These are phyloP conservation scores for Zhuliangozyma blackwelliae DNA, from an alignment of 1,139 yeast species.

Conservation along the genomic window DNA sequence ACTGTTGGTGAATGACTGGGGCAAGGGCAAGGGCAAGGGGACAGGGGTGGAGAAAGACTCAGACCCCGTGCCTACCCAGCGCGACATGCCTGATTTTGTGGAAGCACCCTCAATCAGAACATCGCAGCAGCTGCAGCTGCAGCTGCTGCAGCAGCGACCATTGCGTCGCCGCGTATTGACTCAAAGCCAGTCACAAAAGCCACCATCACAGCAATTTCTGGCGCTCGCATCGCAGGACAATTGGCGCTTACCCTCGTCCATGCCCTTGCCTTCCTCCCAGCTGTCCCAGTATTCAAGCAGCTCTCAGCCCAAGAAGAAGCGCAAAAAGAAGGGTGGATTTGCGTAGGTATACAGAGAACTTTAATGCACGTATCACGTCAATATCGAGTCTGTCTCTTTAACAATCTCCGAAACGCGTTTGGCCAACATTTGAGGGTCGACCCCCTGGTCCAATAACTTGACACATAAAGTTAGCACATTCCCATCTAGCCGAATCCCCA, in stretches of 20 bases:
- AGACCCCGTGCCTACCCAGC: too few relatives aligned
- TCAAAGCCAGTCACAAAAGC: conserved; percentile 1
- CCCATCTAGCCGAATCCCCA: conserved; percentile 27
- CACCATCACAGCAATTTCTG: too few relatives aligned
- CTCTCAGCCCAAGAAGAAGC: conserved; percentile 13
- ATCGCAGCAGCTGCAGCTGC: too few relatives aligned
- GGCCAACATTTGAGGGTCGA: conserved; percentile 32
- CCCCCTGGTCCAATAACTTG: conserved; percentile 36
- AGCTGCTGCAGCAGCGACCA: not conserved
- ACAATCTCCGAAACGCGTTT: conserved; percentile 21
- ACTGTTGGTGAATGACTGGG: conserved; percentile 26
- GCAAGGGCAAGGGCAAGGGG: conserved; percentile 16
- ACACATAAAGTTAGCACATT: conserved; percentile 30
- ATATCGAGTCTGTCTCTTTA: conserved; percentile 21
- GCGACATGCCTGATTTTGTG: too few relatives aligned
- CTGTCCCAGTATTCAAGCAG: conserved; percentile 2
- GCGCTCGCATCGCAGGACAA: too few relatives aligned
- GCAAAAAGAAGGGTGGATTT: conserved; percentile 30
- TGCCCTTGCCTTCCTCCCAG: conserved; percentile 1
- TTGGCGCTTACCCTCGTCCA: too few relatives aligned
- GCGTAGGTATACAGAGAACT: not conserved
- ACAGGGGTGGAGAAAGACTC: too few relatives aligned
- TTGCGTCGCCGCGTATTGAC: conserved; percentile 1
- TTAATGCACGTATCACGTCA: conserved; percentile 4
- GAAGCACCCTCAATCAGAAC: too few relatives aligned